A percentile compares a stretch with the other conserved stretches of the same genome.
phyloP scores from a whole-genome alignment of 1,284 basidiomycete genomes.

The Naganishia sp. region DNA sequence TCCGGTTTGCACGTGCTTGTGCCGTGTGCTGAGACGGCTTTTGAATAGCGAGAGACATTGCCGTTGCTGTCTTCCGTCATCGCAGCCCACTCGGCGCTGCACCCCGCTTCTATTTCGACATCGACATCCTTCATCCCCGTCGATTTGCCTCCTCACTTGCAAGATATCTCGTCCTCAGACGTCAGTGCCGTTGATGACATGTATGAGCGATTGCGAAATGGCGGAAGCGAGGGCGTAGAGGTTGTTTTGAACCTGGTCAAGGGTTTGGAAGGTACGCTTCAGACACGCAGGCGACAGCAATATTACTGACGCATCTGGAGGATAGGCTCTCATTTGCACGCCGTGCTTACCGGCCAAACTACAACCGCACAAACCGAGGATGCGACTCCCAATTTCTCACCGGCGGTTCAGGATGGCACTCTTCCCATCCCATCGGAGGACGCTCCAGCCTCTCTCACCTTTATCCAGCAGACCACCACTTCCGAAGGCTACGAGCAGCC shows the following conservation, averaged over 20 bases:
- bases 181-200: constrained; percentile 29
- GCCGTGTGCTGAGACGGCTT: not conserved
- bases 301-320: too few species aligned
- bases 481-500: constrained; percentile 3
- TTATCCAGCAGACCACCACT: constrained; percentile 8
- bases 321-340: constrained; percentile 10
- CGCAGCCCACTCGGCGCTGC: constrained; percentile 63
- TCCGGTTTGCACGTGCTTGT: constrained; percentile 7
- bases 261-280: constrained; percentile 9
- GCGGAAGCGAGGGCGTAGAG: constrained; percentile 12
- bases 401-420: not conserved
- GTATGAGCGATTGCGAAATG: constrained; percentile 26
- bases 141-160: constrained; percentile 45
- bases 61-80: constrained; percentile 66
- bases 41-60: constrained; percentile 48
- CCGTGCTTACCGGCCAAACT: constrained; percentile 15
- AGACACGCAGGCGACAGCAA: too few species aligned
- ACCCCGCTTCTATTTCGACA: constrained; percentile 46
- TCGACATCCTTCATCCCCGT: constrained; percentile 53
- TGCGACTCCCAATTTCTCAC: constrained; percentile 20
- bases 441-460: constrained; percentile 6
- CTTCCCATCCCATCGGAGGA: constrained; percentile 19
- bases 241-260: constrained; percentile 11
- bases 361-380: constrained; percentile 8
- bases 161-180: constrained; percentile 38